Base-by-base conservation (phyloP, 2,329 filamentous ascomycete species). In the Geosmithia putterillii region DNA sequence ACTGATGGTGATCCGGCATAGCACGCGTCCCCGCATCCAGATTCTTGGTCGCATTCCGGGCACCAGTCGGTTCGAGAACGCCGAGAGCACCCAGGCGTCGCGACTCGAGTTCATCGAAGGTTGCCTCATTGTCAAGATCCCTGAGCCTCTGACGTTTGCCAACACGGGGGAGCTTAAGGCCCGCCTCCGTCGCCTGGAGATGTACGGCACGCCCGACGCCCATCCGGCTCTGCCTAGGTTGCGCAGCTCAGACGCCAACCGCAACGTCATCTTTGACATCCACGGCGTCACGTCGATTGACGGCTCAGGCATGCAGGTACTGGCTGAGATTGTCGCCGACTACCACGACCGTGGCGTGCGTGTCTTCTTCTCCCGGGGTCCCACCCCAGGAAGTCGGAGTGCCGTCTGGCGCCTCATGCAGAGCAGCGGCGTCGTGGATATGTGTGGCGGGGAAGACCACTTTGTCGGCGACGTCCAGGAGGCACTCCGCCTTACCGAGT, bases 221-320 rank as follows among this genome's bases (percentile, higher is more conserved):
- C 92, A 96, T 54, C 92, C 92, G 0, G 89, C 89, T 0, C 70
- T 95, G 17, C 92, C 92, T 1, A 76, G 85, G 3, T 71, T 94
- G 14, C 75, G 89, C 4, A 69, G 74, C 21, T 74, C 79, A n/a
- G 83, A 90, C 47, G 81, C 86, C 54, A 95, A 95, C 58, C 77
- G 80, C 52, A 95, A 95, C 56, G 73, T 98, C 60, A 88, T 98
- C 48, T 96, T 98, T 55, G 92, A 98, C 58, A 88, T 96, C 7
- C 90, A 96, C 52, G 92, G 92, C n/a, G 92, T 98, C 3, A 95
- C 89, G 0, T 84, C 83, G 22, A 80, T 98, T 53, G 92, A 98
- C 57, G 92, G 88, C 6, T 94, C 88, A 0, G 92, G 90, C 1
- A 84, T 86, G 0, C 92, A 96, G 63, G 90, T 96, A 1, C 69